phyloP scores from a whole-genome alignment of 1,284 basidiomycete genomes.

The Golubevia pallescens region DNA sequence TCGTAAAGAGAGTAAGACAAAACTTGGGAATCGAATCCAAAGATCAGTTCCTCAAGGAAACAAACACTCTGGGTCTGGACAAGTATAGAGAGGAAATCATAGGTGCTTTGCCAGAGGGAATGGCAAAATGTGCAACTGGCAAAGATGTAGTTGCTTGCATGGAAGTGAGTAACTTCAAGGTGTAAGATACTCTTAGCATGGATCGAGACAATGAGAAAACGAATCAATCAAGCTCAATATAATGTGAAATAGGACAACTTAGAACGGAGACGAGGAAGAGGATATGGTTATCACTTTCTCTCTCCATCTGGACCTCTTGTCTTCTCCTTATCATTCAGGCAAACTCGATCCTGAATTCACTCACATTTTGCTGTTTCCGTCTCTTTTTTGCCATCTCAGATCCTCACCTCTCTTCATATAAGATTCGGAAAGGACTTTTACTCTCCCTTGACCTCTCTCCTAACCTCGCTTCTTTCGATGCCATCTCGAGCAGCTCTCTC shows the following conservation, averaged over 20 bases:
- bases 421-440: slow-evolving; percentile 84
- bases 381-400: slow-evolving; percentile 67
- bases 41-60: slow-evolving; percentile 71
- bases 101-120: slow-evolving; percentile 83
- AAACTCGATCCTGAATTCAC: slow-evolving; percentile 3
- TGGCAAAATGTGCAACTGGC: slow-evolving; percentile 81
- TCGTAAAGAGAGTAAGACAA: slow-evolving; percentile 52
- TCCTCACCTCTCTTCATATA: slow-evolving; percentile 85
- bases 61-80: slow-evolving; percentile 84
- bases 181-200: background rate
- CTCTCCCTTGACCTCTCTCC: slow-evolving; percentile 72
- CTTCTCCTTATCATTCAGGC: too few species aligned
- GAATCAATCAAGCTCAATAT: slow-evolving; percentile 6
- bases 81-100: slow-evolving; percentile 97
- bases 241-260: too few species aligned
- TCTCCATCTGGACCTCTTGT: too few species aligned
- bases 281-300: too few species aligned
- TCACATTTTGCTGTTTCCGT: background rate
- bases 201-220: background rate
- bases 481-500: slow-evolving; percentile 67
- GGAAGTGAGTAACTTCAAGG: slow-evolving; percentile 72
- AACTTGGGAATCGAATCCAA: slow-evolving; percentile 65
- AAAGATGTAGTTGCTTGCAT: slow-evolving; percentile 89
- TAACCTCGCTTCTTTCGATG: slow-evolving; percentile 72
- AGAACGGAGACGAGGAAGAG: too few species aligned